phyloP scores from a whole-genome alignment of 2,329 filamentous ascomycete species.

The Talaromyces pinophilus region DNA sequence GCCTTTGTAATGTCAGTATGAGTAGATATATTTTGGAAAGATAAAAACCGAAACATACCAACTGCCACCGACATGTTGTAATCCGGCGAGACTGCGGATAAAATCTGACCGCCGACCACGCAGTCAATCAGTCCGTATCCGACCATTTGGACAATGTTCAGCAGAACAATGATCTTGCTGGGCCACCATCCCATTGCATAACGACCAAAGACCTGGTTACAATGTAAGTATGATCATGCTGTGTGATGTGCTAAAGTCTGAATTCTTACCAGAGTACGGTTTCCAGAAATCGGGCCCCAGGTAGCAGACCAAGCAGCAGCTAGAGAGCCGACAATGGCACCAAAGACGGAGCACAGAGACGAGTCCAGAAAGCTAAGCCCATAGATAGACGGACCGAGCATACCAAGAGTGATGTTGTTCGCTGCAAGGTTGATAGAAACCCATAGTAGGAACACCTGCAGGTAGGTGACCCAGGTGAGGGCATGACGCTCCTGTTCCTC shows the following conservation, averaged over 20 bases:
- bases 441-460: slow-evolving; percentile 61
- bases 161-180: slow-evolving; percentile 61
- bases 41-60: slow-evolving; percentile 43
- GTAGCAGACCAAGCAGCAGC: slow-evolving; percentile 62
- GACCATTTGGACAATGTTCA: slow-evolving; percentile 64
- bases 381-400: slow-evolving; percentile 62
- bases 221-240: not conserved
- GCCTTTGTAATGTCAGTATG: slow-evolving; percentile 28
- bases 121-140: slow-evolving; percentile 65
- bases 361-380: slow-evolving; percentile 60
- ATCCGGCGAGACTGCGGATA: slow-evolving; percentile 63
- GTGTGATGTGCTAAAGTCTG: too few relatives aligned
- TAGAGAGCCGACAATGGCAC: slow-evolving; percentile 56
- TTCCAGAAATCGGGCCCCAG: slow-evolving; percentile 62
- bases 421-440: slow-evolving; percentile 63
- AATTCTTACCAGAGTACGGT: slow-evolving; percentile 58
- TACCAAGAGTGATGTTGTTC: slow-evolving; percentile 65
- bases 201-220: slow-evolving; percentile 54
- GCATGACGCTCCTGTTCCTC: slow-evolving; percentile 57
- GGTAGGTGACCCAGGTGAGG: slow-evolving; percentile 54
- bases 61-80: slow-evolving; percentile 64
- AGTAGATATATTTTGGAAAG: not conserved
- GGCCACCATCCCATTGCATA: slow-evolving; percentile 68
- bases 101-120: slow-evolving; percentile 67
- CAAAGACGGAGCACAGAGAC: slow-evolving; percentile 59